A percentile compares a stretch with the other conserved stretches of the same genome.
Conservation (phyloP, 192 early-diverging fungal genomes). For the Chytriomyces confervae region DNA sequence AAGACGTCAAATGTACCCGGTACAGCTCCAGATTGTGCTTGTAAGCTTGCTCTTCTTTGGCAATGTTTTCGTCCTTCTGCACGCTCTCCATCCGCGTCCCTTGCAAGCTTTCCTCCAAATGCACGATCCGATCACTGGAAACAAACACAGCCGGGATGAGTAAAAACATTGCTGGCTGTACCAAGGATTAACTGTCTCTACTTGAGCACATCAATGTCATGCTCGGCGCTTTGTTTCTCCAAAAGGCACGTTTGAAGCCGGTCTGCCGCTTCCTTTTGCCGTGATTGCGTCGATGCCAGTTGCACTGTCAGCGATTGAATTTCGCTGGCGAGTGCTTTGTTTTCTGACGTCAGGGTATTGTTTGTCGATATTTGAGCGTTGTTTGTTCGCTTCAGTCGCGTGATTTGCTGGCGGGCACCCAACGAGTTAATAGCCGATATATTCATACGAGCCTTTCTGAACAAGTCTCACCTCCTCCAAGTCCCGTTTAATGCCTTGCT, state of each 20-base stretch:
- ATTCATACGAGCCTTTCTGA: too few relatives aligned
- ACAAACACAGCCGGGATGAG: background rate
- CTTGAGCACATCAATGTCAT: conserved; percentile 25
- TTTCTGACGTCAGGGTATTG: conserved; percentile 27
- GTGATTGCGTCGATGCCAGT: conserved; percentile 3
- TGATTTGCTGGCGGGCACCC: conserved; percentile 4
- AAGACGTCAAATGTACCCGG: background rate
- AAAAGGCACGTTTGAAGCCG: conserved; percentile 3
- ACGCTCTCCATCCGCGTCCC: conserved; percentile 28
- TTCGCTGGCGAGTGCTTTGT: conserved; percentile 22
- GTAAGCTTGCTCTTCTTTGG: conserved; percentile 26
- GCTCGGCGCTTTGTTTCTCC: conserved; percentile 20
- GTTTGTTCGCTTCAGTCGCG: conserved; percentile 11
- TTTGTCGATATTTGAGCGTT: conserved; percentile 9
- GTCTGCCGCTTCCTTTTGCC: conserved; percentile 11
- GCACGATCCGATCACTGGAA: conserved; percentile 22
- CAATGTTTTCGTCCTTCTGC: conserved; percentile 31
- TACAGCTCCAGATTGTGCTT: conserved; percentile 30
- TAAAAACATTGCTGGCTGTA: too few relatives aligned
- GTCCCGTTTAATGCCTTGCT: conserved; percentile 4
- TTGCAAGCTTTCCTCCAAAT: conserved; percentile 27
- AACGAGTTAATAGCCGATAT: too few relatives aligned
- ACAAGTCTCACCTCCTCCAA: conserved; percentile 20
- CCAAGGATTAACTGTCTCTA: background rate
- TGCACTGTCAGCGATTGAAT: background rate